These are phyloP conservation scores for Vaccinium myrtillus DNA, from an alignment of 148 eudicot genomes.

Conservation along the genomic window DNA sequence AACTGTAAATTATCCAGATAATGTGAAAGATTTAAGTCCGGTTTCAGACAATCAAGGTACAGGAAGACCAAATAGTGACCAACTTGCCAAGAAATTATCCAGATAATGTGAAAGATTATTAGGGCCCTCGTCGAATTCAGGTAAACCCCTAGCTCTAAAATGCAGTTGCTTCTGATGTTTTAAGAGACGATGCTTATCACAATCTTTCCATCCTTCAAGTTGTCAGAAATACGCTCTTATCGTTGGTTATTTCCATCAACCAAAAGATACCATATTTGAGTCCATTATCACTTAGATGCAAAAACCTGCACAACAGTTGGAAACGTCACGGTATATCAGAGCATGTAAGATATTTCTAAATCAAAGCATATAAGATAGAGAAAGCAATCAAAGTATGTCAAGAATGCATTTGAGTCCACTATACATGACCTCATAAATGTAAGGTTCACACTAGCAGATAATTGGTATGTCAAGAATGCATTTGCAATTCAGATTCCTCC, in stretches of 20 bases:
- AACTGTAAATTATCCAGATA: too few species aligned
- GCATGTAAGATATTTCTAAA: too few species aligned
- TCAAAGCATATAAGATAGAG: too few species aligned
- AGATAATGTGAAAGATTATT: too few species aligned
- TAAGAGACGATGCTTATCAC: constrained; percentile 67
- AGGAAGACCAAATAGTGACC: too few species aligned
- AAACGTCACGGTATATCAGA: not conserved
- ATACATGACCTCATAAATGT: not conserved
- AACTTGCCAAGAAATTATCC: too few species aligned
- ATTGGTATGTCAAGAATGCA: not conserved
- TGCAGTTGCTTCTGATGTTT: constrained; percentile 89
- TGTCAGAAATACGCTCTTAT: constrained; percentile 21
- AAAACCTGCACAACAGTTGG: constrained; percentile 45
- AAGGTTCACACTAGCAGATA: not conserved
- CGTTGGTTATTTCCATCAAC: not conserved
- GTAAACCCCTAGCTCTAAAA: constrained; percentile 66
- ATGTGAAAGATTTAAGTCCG: too few species aligned
- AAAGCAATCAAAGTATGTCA: too few species aligned
- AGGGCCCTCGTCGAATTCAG: constrained; percentile 84
- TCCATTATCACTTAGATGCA: constrained; percentile 70
- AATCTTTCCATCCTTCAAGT: constrained; percentile 89
- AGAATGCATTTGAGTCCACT: not conserved
- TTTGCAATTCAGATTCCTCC: not conserved
- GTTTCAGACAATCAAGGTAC: too few species aligned
- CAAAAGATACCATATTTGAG: constrained; percentile 25